phyloP scores from a whole-genome alignment of 1,284 basidiomycete genomes.

The Ganoderma lingzhi region DNA sequence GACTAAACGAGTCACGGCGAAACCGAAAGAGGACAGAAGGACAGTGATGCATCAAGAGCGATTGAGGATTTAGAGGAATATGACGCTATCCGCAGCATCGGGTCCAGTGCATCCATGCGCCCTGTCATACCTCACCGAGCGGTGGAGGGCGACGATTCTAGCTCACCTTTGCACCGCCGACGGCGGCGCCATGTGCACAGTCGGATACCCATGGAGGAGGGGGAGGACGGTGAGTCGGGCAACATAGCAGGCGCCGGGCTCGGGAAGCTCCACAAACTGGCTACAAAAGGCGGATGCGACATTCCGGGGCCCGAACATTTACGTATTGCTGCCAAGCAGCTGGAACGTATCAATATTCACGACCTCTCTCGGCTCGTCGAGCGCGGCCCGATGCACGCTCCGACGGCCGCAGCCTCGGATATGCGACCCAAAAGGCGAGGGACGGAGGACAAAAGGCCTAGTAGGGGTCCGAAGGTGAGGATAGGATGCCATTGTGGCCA shows the following conservation, averaged over 20 bases:
- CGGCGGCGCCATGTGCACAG: background rate
- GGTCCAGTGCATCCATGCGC: conserved; percentile 1
- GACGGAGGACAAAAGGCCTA: background rate
- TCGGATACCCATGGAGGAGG: background rate
- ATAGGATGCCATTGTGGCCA: conserved; percentile 1
- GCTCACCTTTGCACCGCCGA: background rate
- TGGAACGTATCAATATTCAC: background rate
- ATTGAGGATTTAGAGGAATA: conserved; percentile 7
- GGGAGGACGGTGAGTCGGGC: background rate
- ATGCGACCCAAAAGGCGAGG: background rate
- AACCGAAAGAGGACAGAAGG: background rate
- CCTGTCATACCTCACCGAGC: background rate
- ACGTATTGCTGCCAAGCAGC: background rate
- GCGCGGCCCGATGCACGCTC: background rate
- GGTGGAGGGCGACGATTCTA: background rate
- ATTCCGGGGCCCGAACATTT: background rate
- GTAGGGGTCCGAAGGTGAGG: background rate
- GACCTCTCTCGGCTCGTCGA: background rate
- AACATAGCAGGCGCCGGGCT: background rate
- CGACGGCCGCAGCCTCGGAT: background rate
- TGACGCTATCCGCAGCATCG: conserved; percentile 3
- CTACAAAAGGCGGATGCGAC: background rate
- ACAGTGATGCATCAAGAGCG: background rate
- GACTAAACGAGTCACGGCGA: conserved; percentile 4
- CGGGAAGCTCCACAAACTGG: background rate